phyloP scores from a whole-genome alignment of 2,329 filamentous ascomycete species.

The Colletotrichum godetiae region DNA sequence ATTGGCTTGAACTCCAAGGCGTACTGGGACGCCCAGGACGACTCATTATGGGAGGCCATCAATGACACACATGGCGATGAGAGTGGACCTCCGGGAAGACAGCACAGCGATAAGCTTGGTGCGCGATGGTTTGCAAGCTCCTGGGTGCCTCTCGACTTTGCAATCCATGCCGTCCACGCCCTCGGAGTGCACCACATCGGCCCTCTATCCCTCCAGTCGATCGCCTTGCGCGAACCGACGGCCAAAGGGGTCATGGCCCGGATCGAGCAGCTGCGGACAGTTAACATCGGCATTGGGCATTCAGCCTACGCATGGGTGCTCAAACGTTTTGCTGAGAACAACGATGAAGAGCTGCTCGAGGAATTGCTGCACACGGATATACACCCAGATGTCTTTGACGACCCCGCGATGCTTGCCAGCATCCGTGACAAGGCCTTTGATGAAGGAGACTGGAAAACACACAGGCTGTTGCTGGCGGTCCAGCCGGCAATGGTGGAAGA shows the following conservation, averaged over 20 bases:
- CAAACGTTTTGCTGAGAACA: conserved; percentile 69
- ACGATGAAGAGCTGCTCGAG: conserved; percentile 61
- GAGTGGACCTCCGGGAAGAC: conserved; percentile 54
- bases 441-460: conserved; percentile 53
- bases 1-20: conserved; percentile 9
- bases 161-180: conserved; percentile 76
- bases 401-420: conserved; percentile 52
- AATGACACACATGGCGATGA: conserved; percentile 53
- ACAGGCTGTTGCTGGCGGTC: conserved; percentile 57
- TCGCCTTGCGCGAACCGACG: conserved; percentile 74
- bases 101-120: conserved; percentile 75
- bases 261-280: conserved; percentile 69
- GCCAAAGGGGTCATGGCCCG: conserved; percentile 66
- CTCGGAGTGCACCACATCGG: conserved; percentile 80
- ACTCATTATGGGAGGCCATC: conserved; percentile 46
- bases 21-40: conserved; percentile 15
- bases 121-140: conserved; percentile 83
- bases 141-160: conserved; percentile 78
- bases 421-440: conserved; percentile 49
- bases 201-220: conserved; percentile 79
- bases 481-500: conserved; percentile 48
- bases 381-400: conserved; percentile 67
- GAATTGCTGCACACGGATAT: conserved; percentile 61
- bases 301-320: conserved; percentile 76
- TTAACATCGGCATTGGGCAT: conserved; percentile 71